Percentiles rank a stretch among this genome's conserved stretches.
Evolutionary conservation across 139 green algal species (phyloP).

Genomic region (Tetradesmus obliquus): DNA sequence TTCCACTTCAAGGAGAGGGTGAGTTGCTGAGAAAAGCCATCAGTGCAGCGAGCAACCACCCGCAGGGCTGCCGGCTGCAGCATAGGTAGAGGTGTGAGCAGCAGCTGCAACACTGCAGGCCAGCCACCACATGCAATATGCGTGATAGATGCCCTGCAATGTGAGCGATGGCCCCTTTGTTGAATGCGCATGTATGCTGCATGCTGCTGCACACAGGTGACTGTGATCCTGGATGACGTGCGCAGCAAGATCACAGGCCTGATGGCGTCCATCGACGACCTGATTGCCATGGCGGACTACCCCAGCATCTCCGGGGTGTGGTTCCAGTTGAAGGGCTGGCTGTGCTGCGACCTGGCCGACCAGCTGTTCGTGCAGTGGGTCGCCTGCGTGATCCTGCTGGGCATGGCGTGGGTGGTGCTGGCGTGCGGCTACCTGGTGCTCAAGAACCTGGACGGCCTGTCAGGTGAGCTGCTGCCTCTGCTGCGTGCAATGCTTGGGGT

Average conservation of each 20-base stretch:
- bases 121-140: no score
- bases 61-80: not conserved
- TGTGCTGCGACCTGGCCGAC: constrained; percentile 26
- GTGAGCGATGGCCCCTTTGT: not conserved
- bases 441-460: constrained; percentile 23
- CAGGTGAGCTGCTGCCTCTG: constrained; percentile 16
- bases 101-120: not conserved
- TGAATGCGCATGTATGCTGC: not conserved
- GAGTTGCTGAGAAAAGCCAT: not conserved
- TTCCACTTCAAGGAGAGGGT: not conserved
- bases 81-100: no score
- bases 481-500: not conserved
- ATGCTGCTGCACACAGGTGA: constrained; percentile 1
- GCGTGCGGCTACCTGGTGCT: constrained; percentile 6
- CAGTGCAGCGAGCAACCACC: not conserved
- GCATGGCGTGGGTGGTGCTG: constrained; percentile 2
- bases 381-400: not conserved
- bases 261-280: not conserved
- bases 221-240: not conserved
- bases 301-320: not conserved
- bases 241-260: not conserved
- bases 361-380: constrained; percentile 34
- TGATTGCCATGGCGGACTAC: not conserved
- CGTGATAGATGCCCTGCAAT: no score
- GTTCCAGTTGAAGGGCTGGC: constrained; percentile 2